A percentile compares a stretch with the other conserved stretches of the same genome.
phyloP scores from a whole-genome alignment of 2,329 filamentous ascomycete genomes.

The Aureobasidium leucospermi region DNA sequence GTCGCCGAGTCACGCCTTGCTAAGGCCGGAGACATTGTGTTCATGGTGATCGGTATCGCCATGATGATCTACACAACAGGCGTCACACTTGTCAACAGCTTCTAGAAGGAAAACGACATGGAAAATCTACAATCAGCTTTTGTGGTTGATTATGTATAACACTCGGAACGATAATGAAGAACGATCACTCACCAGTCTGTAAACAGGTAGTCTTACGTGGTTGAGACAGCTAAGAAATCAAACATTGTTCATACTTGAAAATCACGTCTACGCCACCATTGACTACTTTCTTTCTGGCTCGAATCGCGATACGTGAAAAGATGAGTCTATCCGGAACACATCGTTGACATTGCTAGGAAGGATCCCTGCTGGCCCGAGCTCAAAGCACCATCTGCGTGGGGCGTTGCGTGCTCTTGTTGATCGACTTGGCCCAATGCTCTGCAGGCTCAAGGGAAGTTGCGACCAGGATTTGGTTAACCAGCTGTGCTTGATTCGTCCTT shows the following conservation, averaged over 20 bases:
- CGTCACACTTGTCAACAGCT: constrained; percentile 45
- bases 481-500: background rate
- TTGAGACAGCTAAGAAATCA: background rate
- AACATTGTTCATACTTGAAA: background rate
- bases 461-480: background rate
- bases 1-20: constrained; percentile 50
- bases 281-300: background rate
- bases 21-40: constrained; percentile 52
- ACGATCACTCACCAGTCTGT: background rate
- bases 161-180: constrained; percentile 5
- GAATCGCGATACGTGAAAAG: no score
- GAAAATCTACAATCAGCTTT: background rate
- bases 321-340: no score
- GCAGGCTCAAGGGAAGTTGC: background rate
- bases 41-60: constrained; percentile 56
- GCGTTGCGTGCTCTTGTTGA: background rate
- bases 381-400: background rate
- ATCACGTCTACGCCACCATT: no score
- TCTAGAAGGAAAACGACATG: background rate
- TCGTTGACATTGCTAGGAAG: no score
- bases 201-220: background rate
- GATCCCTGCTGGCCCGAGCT: background rate
- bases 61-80: constrained; percentile 66
- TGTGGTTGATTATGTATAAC: background rate
- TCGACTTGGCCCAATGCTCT: background rate